Evolutionary conservation across 306 rosid species (phyloP).

Genomic region (Fragaria iinumae): DNA sequence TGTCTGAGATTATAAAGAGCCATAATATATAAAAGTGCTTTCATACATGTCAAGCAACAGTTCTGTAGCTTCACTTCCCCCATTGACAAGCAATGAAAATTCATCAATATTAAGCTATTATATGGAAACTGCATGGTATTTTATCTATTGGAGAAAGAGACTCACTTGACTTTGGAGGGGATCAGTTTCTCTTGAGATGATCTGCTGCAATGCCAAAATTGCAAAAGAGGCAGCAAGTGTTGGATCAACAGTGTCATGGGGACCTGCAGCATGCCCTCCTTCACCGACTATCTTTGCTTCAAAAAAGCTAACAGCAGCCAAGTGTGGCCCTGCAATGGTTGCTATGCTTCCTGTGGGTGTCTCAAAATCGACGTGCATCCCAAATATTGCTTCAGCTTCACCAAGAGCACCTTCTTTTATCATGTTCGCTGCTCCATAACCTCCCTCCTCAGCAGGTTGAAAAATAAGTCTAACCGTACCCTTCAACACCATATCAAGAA

Average conservation of each 20-base stretch:
- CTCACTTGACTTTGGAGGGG: conserved; percentile 62
- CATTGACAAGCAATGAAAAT: not conserved
- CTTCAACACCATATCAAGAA: conserved; percentile 39
- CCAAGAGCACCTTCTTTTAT: conserved; percentile 60
- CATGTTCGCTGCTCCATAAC: conserved; percentile 52
- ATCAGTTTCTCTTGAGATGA: conserved; percentile 68
- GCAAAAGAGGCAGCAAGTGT: conserved; percentile 64
- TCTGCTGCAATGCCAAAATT: conserved; percentile 64
- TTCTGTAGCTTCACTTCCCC: not conserved
- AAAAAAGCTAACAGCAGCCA: conserved; percentile 59
- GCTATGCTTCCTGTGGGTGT: conserved; percentile 55
- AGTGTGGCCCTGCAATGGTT: conserved; percentile 46
- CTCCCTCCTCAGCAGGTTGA: conserved; percentile 85
- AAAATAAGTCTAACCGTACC: conserved; percentile 70
- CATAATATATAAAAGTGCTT: not conserved
- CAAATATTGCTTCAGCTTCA: conserved; percentile 62
- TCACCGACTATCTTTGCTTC: conserved; percentile 51
- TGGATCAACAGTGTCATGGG: conserved; percentile 52
- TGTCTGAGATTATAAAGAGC: not conserved
- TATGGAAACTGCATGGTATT: not conserved
- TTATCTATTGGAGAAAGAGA: not conserved
- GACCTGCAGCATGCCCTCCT: conserved; percentile 66
- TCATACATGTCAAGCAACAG: not conserved
- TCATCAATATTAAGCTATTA: not conserved
- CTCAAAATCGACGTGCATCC: conserved; percentile 37